Conservation (phyloP, 495 filamentous ascomycete species). For the Xylaria curta region DNA sequence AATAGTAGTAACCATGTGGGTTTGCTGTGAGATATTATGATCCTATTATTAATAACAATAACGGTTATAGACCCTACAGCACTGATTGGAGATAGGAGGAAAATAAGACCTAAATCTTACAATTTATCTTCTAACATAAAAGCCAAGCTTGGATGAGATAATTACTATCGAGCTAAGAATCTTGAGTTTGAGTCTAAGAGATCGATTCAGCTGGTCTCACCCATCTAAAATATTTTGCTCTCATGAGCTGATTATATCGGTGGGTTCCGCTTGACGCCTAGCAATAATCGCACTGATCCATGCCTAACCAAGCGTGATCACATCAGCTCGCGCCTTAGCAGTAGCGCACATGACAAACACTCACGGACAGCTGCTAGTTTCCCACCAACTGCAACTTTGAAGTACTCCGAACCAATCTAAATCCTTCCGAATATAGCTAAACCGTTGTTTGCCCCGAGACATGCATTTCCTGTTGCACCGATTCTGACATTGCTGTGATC, state of each 20-base stretch:
- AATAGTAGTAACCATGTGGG: neutral
- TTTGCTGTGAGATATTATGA: neutral
- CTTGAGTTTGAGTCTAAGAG: neutral
- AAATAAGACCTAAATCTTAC: neutral
- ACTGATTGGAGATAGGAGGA: neutral
- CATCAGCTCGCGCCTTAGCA: neutral
- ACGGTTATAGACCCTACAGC: neutral
- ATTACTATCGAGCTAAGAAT: neutral
- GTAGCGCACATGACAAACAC: neutral
- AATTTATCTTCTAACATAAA: neutral
- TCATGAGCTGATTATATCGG: neutral
- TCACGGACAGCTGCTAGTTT: neutral
- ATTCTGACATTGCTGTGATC: neutral
- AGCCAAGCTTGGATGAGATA: neutral
- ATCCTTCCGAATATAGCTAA: conserved; percentile 10
- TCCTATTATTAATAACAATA: neutral
- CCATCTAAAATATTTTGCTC: neutral
- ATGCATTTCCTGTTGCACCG: conserved; percentile 21
- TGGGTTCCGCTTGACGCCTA: neutral
- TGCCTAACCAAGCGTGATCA: neutral
- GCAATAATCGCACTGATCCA: neutral
- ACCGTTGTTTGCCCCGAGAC: conserved; percentile 7
- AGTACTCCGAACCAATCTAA: conserved; percentile 9
- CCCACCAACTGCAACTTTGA: neutral
- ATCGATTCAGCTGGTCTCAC: neutral